phyloP scores from a whole-genome alignment of 75 land plant genomes.

The Isoetes taiwanensis region DNA sequence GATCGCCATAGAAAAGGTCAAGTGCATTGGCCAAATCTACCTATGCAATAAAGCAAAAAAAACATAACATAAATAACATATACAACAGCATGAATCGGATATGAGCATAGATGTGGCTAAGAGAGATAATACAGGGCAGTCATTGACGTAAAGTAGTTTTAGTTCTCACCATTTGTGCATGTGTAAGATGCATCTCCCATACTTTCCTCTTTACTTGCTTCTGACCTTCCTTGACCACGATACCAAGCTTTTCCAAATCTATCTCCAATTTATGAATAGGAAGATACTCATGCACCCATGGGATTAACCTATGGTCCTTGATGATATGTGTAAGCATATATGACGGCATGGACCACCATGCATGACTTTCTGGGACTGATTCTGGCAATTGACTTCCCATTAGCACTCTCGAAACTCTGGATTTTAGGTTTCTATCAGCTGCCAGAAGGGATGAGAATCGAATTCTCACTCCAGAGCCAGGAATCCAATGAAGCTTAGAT shows the following conservation, averaged over 20 bases:
- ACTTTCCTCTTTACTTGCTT: conserved; percentile 23
- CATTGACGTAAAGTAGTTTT: conserved; percentile 2
- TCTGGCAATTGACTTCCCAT: neutral
- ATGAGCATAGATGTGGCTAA: no score
- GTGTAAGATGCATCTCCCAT: conserved; percentile 58
- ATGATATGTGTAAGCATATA: neutral
- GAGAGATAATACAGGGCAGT: no score
- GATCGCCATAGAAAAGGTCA: conserved; percentile 71
- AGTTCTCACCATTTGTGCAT: conserved; percentile 57
- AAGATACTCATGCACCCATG: conserved; percentile 44
- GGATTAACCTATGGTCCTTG: neutral
- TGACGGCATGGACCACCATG: conserved; percentile 33
- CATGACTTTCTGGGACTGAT: conserved; percentile 8
- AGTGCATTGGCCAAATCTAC: conserved; percentile 54
- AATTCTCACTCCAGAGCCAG: conserved; percentile 31
- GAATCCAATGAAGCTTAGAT: conserved; percentile 18
- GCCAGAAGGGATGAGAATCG: conserved; percentile 26
- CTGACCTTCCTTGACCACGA: conserved; percentile 47
- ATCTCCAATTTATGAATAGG: conserved; percentile 51
- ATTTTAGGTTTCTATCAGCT: conserved; percentile 32
- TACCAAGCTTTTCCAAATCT: conserved; percentile 23
- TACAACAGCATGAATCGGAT: no score
- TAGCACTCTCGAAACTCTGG: conserved; percentile 16
- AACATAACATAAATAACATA: neutral
- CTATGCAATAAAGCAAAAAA: conserved; percentile 20